These are phyloP conservation scores for Eimeria falciformis DNA, from an alignment of 169 alveolate species.

Conservation along the genomic window DNA sequence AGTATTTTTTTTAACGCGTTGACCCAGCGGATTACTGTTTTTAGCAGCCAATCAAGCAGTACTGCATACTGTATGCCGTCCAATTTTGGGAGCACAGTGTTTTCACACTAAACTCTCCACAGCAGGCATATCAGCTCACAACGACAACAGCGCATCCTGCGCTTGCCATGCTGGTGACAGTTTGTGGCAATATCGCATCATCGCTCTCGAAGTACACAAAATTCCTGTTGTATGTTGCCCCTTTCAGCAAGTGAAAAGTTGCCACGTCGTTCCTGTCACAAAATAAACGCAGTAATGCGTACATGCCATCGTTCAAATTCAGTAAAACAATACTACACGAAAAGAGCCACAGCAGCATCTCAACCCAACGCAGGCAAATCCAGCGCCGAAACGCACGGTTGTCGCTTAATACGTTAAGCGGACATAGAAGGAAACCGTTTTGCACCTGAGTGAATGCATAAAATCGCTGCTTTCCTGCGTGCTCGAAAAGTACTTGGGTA, in stretches of 20 bases:
- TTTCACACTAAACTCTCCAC: no score
- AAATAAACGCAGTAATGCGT: neutral
- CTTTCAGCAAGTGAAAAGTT: slow-evolving; percentile 18
- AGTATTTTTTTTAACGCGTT: no score
- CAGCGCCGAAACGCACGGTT: no score
- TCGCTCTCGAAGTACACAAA: slow-evolving; percentile 83
- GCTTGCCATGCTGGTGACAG: slow-evolving; percentile 81
- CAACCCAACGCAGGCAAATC: no score
- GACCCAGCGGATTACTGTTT: no score
- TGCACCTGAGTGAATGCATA: slow-evolving; percentile 70
- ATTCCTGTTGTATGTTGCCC: slow-evolving; percentile 72
- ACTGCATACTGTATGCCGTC: neutral
- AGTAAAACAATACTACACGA: no score
- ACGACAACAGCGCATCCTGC: slow-evolving; percentile 82
- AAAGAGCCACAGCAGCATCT: no score
- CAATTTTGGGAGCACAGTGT: no score
- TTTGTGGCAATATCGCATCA: slow-evolving; percentile 80
- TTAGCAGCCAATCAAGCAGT: neutral
- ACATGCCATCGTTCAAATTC: no score
- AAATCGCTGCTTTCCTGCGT: slow-evolving; percentile 73
- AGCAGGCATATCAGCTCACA: slow-evolving; percentile 80
- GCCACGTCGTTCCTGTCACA: slow-evolving; percentile 44
- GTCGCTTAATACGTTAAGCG: no score
- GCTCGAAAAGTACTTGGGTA: slow-evolving; percentile 67
- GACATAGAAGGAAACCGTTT: no score